Evolutionary conservation across 2,329 filamentous ascomycete species (phyloP), one percentile per base, ranked within the genome.

Genomic region (Thelonectria blattea): DNA sequence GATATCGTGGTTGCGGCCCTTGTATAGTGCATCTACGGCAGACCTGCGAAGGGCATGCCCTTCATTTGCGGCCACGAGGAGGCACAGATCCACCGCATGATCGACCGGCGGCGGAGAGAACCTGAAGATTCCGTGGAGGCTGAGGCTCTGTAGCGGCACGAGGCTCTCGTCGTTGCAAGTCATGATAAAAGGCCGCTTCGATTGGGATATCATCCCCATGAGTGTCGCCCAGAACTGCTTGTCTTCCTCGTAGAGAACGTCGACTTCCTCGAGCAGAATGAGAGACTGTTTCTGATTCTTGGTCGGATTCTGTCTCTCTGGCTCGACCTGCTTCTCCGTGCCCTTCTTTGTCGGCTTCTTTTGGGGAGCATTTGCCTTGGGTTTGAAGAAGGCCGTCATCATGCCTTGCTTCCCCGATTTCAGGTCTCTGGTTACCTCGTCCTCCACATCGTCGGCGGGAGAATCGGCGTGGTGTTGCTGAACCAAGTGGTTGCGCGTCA

Each of bases 401-500:
- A 85, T 93, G 49, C 88, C 88, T 75, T 96, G 92, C 65, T 91
- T 88, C 12, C 87, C 88, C 41, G 85, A 88, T 56, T 87, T 86
- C 24, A 88, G 72, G 56, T 89, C 88, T 53, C 83, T 79, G 5
- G 70, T 63, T 18, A 75, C 71, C 9, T 75, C 73, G 18, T 72
- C 70, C 11, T 74, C 45, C 20, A n/a, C 45, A 22, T 17, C 45
- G 3, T 47, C 71, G 4, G 71, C 66, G 12, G 71, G 63, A 11
- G 65, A 48, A 15, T 75, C 73, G 39, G 74, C 68, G 17, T 70
- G 79, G 59, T 80, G 80, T 50, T 79, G 81, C 55, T 82, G 81
- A 18, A 99, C 94, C 2, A 97, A 83, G 75, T 99, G 95, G 69
- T 99, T 98, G 62, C 89, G 89, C 4, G 93, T 95, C 94, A 99